Evolutionary conservation across 257 asterid genomes (phyloP).

Genomic region (Solanum corneliomulleri): DNA sequence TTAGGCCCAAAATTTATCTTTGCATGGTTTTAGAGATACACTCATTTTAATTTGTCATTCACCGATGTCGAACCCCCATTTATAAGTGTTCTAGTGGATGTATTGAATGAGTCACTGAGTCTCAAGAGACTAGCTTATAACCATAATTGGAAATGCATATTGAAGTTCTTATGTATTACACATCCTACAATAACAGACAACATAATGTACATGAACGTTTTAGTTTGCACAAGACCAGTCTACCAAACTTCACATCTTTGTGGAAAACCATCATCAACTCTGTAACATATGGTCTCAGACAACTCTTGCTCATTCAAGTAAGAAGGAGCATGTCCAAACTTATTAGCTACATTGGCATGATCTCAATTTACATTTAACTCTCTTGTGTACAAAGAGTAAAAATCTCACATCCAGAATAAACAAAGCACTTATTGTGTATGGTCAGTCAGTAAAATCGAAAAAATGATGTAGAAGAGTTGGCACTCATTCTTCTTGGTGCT

Average conservation of each 20-base stretch:
- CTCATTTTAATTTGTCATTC: no score
- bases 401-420: background rate
- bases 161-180: background rate
- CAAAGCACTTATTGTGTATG: background rate
- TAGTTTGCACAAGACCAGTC: background rate
- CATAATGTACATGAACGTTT: background rate
- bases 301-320: background rate
- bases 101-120: no score
- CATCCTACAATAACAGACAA: background rate
- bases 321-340: background rate
- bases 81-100: no score
- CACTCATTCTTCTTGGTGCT: slow-evolving; percentile 50
- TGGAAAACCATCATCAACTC: no score
- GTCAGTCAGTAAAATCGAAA: background rate
- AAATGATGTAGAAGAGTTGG: slow-evolving; percentile 27
- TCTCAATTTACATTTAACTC: background rate
- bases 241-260: background rate
- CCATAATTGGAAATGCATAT: no score
- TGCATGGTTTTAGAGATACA: background rate
- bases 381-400: background rate
- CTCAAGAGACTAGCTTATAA: no score
- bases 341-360: background rate
- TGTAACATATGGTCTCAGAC: background rate
- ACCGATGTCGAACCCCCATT: no score
- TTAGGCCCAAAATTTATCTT: background rate